Evolutionary conservation across 192 early-diverging fungal genomes (phyloP).

Genomic region (Coemansia sp.): DNA sequence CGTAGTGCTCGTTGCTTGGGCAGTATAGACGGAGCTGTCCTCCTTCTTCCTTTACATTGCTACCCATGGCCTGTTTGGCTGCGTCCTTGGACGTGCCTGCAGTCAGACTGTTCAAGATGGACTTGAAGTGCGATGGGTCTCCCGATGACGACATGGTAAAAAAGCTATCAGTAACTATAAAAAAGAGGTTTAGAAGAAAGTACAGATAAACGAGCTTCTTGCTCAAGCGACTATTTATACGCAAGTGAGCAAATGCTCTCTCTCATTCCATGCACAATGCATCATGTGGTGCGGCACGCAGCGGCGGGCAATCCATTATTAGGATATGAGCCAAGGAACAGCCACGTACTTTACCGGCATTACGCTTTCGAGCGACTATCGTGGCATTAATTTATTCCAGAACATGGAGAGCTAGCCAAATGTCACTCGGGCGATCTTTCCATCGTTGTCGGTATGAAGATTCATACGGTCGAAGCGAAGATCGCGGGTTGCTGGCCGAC

Average conservation of each 20-base stretch:
- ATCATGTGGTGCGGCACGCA: too few relatives aligned
- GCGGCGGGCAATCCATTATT: too few relatives aligned
- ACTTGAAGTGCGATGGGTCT: conserved; percentile 3
- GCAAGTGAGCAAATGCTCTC: too few relatives aligned
- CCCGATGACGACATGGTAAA: not conserved
- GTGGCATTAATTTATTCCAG: not conserved
- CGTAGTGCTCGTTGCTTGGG: conserved; percentile 4
- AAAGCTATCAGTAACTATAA: not conserved
- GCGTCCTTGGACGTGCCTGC: conserved; percentile 8
- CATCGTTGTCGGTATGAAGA: conserved; percentile 19
- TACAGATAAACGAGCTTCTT: too few relatives aligned
- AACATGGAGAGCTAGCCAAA: conserved; percentile 1
- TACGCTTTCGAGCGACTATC: too few relatives aligned
- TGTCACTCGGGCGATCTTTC: conserved; percentile 6
- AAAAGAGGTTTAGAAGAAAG: not conserved
- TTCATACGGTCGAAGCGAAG: conserved; percentile 30
- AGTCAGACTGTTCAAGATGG: conserved; percentile 8
- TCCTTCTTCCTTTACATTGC: not conserved
- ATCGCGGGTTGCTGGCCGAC: conserved; percentile 23
- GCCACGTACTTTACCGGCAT: too few relatives aligned
- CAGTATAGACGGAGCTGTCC: conserved; percentile 13
- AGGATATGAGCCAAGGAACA: too few relatives aligned
- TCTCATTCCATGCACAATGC: too few relatives aligned
- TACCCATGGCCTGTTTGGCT: conserved; percentile 10
- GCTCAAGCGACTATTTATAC: too few relatives aligned